Evolutionary conservation across 352 stramenopile genomes (phyloP).

Genomic region (Aphanomyces euteiches): DNA sequence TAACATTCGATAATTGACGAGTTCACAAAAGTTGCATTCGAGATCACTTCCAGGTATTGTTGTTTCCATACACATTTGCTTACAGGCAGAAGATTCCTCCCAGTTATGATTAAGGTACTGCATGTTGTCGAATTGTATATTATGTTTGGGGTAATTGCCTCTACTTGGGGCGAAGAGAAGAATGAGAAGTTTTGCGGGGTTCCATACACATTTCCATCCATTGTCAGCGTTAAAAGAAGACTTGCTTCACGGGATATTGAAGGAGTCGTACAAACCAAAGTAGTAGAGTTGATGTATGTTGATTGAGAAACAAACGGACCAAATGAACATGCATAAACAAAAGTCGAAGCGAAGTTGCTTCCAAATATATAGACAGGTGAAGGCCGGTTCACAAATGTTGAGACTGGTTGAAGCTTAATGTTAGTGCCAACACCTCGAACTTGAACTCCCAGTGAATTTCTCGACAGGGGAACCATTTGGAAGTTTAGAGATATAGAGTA

Average conservation of each 20-base stretch:
- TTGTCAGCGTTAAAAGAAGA: not conserved
- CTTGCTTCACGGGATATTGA: no score
- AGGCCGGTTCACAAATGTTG: not conserved
- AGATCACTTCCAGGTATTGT: not conserved
- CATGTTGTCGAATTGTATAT: not conserved
- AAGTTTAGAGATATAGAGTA: not conserved
- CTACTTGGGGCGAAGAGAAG: not conserved
- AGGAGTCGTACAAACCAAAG: not conserved
- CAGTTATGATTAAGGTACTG: not conserved
- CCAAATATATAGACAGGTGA: not conserved
- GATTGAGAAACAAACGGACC: not conserved
- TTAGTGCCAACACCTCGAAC: not conserved
- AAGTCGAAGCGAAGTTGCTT: not conserved
- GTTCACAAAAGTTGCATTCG: constrained; percentile 13
- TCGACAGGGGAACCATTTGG: not conserved
- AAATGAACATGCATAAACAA: not conserved
- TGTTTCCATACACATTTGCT: not conserved
- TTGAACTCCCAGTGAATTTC: not conserved
- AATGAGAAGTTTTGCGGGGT: not conserved
- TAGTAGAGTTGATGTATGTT: not conserved
- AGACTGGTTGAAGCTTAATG: not conserved
- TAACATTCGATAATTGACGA: not conserved
- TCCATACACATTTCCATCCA: not conserved
- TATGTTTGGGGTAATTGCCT: not conserved
- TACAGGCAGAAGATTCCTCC: not conserved